Evolutionary conservation across 371 early-diverging fungal genomes (phyloP).

Genomic region (Mortierella sp.): DNA sequence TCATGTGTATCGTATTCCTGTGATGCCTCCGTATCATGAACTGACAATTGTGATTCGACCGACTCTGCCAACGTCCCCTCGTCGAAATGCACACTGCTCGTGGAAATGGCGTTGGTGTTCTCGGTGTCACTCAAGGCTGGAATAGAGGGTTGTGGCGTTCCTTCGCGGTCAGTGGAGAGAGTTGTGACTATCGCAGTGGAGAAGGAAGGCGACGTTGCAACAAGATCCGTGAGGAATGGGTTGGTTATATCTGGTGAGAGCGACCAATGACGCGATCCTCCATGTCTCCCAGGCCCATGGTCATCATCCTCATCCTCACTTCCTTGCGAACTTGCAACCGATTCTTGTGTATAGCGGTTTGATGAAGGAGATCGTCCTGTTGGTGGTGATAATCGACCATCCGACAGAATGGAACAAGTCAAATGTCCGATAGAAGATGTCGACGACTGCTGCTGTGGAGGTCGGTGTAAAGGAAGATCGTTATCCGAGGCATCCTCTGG

Average conservation of each 20-base stretch:
- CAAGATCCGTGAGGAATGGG: constrained; percentile 21
- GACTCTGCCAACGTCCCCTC: not conserved
- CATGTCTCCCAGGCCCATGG: no score
- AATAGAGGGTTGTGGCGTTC: no score
- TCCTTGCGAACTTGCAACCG: constrained; percentile 37
- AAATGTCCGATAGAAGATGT: not conserved
- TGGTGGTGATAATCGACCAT: not conserved
- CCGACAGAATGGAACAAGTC: not conserved
- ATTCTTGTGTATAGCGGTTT: constrained; percentile 24
- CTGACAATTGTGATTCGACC: constrained; percentile 1
- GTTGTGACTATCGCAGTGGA: no score
- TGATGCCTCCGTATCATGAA: not conserved
- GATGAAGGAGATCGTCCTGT: not conserved
- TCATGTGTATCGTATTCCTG: constrained; percentile 1
- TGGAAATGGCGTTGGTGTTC: no score
- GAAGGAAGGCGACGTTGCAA: constrained; percentile 9
- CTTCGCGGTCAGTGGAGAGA: no score
- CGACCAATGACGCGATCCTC: constrained; percentile 5
- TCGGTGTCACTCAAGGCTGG: no score
- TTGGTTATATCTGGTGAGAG: constrained; percentile 14
- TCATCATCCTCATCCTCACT: constrained; percentile 16
- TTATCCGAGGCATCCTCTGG: constrained; percentile 19
- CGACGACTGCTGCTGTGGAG: constrained; percentile 1
- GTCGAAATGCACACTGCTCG: not conserved
- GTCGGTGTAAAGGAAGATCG: not conserved